phyloP scores from a whole-genome alignment of 257 asterid species.

The Nicotiana tabacum region DNA sequence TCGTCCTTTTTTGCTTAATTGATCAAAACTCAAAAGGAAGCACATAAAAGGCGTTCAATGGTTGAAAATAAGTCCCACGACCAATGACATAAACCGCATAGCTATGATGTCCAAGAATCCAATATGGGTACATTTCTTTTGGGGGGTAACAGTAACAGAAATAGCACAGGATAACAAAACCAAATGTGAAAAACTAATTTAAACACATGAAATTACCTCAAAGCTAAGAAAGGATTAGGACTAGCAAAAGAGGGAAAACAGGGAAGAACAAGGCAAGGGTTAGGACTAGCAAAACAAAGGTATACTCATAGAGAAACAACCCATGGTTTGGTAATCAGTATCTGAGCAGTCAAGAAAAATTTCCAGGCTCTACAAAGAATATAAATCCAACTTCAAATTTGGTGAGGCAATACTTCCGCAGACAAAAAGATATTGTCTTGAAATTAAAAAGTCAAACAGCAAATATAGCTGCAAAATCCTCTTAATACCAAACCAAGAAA shows the following conservation, averaged over 20 bases:
- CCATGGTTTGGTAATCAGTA: neutral
- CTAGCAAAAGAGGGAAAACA: neutral
- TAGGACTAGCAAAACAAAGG: conserved; percentile 4
- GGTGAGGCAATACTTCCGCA: neutral
- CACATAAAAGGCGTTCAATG: neutral
- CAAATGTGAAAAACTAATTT: neutral
- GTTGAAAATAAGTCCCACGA: neutral
- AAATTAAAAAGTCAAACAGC: neutral
- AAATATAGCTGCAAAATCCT: neutral
- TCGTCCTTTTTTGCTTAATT: neutral
- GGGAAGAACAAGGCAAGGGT: neutral
- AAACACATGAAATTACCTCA: neutral
- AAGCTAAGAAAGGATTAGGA: neutral
- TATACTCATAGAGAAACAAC: neutral
- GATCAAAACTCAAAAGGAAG: neutral
- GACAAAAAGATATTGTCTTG: neutral
- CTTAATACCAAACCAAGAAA: neutral
- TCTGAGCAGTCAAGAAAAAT: neutral
- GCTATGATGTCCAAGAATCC: neutral
- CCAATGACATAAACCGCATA: neutral
- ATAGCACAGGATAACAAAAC: neutral
- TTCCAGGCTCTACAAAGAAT: neutral
- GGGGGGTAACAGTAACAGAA: neutral
- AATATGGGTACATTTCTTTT: neutral
- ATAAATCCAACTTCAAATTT: neutral